Conservation (phyloP, 2,329 filamentous ascomycete species). For the Fonsecaea nubica region DNA sequence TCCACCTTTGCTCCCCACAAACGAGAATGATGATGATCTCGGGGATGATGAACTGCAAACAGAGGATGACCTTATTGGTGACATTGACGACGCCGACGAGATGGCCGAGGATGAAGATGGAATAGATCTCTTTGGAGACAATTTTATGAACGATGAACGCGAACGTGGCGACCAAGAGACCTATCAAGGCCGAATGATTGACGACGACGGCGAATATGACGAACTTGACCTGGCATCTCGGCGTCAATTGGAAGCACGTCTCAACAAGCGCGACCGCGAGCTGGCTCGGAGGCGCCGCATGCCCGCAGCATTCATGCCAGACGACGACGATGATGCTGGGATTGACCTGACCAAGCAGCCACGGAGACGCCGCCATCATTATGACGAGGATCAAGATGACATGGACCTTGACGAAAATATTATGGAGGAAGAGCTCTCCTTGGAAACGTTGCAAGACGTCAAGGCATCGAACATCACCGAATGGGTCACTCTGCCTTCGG, state of each 20-base stretch:
- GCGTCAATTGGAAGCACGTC: conserved; percentile 65
- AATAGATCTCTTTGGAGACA: conserved; percentile 72
- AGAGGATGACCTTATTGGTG: conserved; percentile 64
- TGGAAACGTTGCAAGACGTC: conserved; percentile 89
- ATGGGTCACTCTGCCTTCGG: conserved; percentile 88
- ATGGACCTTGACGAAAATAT: conserved; percentile 87
- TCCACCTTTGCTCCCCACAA: conserved; percentile 62
- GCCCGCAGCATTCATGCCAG: conserved; percentile 68
- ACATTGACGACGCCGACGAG: conserved; percentile 72
- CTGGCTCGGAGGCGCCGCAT: conserved; percentile 64
- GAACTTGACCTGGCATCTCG: conserved; percentile 64
- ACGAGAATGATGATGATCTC: conserved; percentile 48
- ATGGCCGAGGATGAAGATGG: conserved; percentile 73
- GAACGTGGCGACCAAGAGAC: conserved; percentile 57
- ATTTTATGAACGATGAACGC: conserved; percentile 69
- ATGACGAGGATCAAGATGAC: conserved; percentile 93
- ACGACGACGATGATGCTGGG: conserved; percentile 83
- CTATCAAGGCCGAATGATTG: conserved; percentile 65
- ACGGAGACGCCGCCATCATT: conserved; percentile 82
- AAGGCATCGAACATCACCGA: conserved; percentile 93
- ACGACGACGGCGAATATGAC: conserved; percentile 70
- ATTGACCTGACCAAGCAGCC: conserved; percentile 86
- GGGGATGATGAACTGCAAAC: conserved; percentile 54
- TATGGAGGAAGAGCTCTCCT: conserved; percentile 92
- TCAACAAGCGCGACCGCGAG: conserved; percentile 69